These are phyloP conservation scores for Lavandula angustifolia DNA, from an alignment of 257 asterid species.

Conservation along the genomic window DNA sequence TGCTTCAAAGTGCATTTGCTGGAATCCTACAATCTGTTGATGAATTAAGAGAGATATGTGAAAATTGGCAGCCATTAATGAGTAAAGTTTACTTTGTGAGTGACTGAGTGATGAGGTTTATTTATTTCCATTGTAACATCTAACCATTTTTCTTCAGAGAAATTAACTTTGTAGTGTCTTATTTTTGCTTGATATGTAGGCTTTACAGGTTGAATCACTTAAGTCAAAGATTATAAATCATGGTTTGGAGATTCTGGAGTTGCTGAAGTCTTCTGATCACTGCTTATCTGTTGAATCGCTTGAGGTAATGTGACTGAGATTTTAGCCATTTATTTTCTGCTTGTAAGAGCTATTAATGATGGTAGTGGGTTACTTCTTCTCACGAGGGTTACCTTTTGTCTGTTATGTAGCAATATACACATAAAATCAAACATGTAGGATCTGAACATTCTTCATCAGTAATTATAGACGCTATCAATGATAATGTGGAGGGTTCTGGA, in stretches of 20 bases:
- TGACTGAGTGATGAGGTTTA: constrained; percentile 45
- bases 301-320: constrained; percentile 53
- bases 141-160: constrained; percentile 6
- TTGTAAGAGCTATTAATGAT: constrained; percentile 1
- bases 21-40: constrained; percentile 60
- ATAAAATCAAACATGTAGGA: constrained; percentile 61
- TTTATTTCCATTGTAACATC: not conserved
- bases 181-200: constrained; percentile 48
- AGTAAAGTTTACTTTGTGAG: constrained; percentile 86
- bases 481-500: constrained; percentile 67
- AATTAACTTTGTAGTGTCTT: constrained; percentile 17
- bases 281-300: constrained; percentile 55
- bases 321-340: constrained; percentile 11
- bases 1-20: constrained; percentile 52
- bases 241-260: constrained; percentile 67
- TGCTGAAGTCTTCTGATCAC: constrained; percentile 59
- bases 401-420: constrained; percentile 41
- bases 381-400: constrained; percentile 17
- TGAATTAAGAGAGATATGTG: constrained; percentile 63
- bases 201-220: constrained; percentile 71
- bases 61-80: constrained; percentile 69
- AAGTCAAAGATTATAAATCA: constrained; percentile 44
- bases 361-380: constrained; percentile 27
- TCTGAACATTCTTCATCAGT: constrained; percentile 51
- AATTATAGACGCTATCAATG: constrained; percentile 55